Conservation (phyloP, 495 filamentous ascomycete genomes). For the Geopyxis carbonaria region DNA sequence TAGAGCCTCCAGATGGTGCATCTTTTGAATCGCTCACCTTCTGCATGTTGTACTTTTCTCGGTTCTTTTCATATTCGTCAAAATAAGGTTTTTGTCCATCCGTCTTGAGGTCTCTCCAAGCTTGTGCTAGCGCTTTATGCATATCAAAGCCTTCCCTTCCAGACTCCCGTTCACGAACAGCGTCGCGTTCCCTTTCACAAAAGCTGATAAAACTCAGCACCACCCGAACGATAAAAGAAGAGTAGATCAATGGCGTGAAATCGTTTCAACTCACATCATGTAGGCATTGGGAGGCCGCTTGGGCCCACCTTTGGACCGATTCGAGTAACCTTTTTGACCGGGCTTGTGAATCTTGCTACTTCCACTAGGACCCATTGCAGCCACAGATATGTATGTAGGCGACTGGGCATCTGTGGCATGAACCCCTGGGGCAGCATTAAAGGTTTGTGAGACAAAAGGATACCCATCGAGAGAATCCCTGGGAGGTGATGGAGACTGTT, state of each 20-base stretch:
- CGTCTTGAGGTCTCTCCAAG: conserved; percentile 24
- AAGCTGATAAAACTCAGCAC: conserved; percentile 10
- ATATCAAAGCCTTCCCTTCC: conserved; percentile 26
- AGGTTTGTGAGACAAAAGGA: conserved; percentile 5
- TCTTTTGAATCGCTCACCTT: conserved; percentile 1
- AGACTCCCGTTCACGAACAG: conserved; percentile 23
- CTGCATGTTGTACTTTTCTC: conserved; percentile 7
- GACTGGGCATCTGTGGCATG: too few species aligned
- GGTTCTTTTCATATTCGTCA: conserved; percentile 21
- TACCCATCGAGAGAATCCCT: conserved; percentile 12
- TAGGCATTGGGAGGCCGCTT: conserved; percentile 25
- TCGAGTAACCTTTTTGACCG: too few species aligned
- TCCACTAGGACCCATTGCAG: too few species aligned
- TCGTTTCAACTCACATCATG: conserved; percentile 26
- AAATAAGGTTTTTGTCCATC: conserved; percentile 27
- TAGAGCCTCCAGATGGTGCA: conserved; percentile 11
- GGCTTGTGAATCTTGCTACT: too few species aligned
- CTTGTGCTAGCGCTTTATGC: conserved; percentile 26
- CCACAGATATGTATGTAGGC: too few species aligned
- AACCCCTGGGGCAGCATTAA: too few species aligned
- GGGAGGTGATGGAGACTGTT: conserved; percentile 19
- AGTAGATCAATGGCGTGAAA: conserved; percentile 3
- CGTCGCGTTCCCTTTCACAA: conserved; percentile 26
- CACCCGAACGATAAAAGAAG: not conserved
- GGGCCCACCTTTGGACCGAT: conserved; percentile 19